A percentile compares a stretch with the other conserved stretches of the same genome.
Conservation (phyloP, 495 filamentous ascomycete species). For the Podospora conica region DNA sequence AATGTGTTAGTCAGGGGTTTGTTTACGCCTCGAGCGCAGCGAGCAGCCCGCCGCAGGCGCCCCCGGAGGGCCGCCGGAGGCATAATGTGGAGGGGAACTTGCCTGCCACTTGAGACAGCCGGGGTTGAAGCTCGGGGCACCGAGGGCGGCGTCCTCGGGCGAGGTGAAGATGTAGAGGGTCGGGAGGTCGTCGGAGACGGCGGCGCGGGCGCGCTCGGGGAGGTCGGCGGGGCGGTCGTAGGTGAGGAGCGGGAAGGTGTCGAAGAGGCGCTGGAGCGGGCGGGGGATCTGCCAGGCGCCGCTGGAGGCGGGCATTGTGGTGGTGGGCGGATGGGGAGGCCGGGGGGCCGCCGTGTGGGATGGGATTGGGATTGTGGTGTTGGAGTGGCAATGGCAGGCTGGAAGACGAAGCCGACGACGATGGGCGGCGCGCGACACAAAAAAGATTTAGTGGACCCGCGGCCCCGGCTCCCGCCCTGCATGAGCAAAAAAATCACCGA, state of each 20-base stretch:
- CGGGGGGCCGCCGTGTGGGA: background rate
- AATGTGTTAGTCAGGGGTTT: background rate
- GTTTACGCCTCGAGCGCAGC: background rate
- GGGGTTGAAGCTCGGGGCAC: slow-evolving; percentile 81
- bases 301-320: background rate
- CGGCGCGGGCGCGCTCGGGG: slow-evolving; percentile 54
- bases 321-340: background rate
- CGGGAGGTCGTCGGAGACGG: slow-evolving; percentile 44
- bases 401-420: background rate
- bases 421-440: background rate
- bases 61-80: slow-evolving; percentile 8
- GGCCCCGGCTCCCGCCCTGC: slow-evolving; percentile 7
- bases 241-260: slow-evolving; percentile 68
- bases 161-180: slow-evolving; percentile 75
- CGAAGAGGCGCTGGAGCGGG: slow-evolving; percentile 75
- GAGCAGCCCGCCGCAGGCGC: background rate
- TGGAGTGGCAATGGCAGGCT: background rate
- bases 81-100: slow-evolving; percentile 23
- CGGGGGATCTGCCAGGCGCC: slow-evolving; percentile 52
- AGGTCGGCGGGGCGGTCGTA: slow-evolving; percentile 68
- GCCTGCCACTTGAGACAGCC: slow-evolving; percentile 97
- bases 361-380: background rate
- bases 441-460: background rate
- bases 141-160: slow-evolving; percentile 53
- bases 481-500: slow-evolving; percentile 13